Evolutionary conservation across 306 rosid species (phyloP).

Genomic region (Rubus idaeus): DNA sequence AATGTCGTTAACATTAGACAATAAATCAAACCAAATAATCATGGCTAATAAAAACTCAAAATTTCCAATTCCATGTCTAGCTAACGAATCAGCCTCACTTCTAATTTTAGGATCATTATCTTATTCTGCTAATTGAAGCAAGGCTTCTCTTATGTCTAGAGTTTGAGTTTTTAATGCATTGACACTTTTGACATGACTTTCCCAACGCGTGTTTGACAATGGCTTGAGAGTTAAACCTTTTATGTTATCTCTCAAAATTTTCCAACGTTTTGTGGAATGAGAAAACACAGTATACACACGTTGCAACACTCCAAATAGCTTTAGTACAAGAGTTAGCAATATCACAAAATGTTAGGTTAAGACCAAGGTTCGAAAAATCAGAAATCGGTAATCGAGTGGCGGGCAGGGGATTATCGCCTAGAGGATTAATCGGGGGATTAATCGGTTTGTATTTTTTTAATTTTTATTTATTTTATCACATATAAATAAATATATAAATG

Average conservation of each 20-base stretch:
- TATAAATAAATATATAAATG: too few species aligned
- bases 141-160: neutral
- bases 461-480: too few species aligned
- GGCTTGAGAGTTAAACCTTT: neutral
- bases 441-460: too few species aligned
- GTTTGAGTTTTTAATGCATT: neutral
- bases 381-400: too few species aligned
- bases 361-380: too few species aligned
- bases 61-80: neutral
- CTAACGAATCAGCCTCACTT: neutral
- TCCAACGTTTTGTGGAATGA: too few species aligned
- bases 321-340: too few species aligned
- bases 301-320: neutral
- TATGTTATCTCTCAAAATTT: neutral
- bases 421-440: too few species aligned
- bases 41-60: neutral
- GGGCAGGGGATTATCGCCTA: too few species aligned
- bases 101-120: neutral
- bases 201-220: neutral
- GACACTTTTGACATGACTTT: neutral
- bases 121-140: neutral
- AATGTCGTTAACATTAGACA: neutral
- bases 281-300: neutral
- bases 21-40: neutral
- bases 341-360: neutral